Percentiles rank a stretch among this genome's conserved stretches.
These are phyloP conservation scores for Ustilago cynodontis DNA, from an alignment of 1,284 basidiomycete genomes.

Conservation along the genomic window DNA sequence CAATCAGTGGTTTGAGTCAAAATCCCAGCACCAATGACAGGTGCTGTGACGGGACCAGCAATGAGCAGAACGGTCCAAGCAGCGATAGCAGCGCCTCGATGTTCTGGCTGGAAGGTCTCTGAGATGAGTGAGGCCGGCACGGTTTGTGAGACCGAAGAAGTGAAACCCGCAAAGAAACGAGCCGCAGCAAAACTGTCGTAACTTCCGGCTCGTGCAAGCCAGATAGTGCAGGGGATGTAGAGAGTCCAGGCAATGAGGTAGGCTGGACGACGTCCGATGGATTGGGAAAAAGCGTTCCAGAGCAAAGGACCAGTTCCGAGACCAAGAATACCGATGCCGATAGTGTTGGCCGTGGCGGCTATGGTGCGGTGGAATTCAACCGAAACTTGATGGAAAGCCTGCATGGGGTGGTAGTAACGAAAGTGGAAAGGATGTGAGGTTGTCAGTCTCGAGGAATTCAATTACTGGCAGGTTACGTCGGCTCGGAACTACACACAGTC, in stretches of 20 bases:
- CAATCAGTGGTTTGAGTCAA: slow-evolving; percentile 55
- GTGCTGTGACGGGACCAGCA: slow-evolving; percentile 66
- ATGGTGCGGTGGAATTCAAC: slow-evolving; percentile 56
- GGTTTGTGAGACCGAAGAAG: slow-evolving; percentile 37
- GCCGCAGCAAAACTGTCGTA: slow-evolving; percentile 53
- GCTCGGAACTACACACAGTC: slow-evolving; percentile 34
- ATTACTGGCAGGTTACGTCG: background rate
- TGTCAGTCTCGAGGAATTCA: background rate
- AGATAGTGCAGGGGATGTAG: slow-evolving; percentile 68
- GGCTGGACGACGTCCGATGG: slow-evolving; percentile 67
- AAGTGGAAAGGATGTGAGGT: background rate
- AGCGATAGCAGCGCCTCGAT: slow-evolving; percentile 69
- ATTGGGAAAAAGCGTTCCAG: slow-evolving; percentile 55
- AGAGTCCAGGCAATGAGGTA: slow-evolving; percentile 69
- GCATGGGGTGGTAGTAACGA: background rate
- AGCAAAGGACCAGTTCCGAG: slow-evolving; percentile 69
- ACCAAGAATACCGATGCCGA: slow-evolving; percentile 70
- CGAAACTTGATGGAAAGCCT: slow-evolving; percentile 58
- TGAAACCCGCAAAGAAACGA: slow-evolving; percentile 55
- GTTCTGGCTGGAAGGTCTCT: slow-evolving; percentile 58
- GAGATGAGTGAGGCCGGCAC: slow-evolving; percentile 51
- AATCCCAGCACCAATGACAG: slow-evolving; percentile 68
- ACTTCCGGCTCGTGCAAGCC: slow-evolving; percentile 62
- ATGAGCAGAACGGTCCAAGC: slow-evolving; percentile 62
- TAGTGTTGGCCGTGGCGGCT: slow-evolving; percentile 65